A percentile compares a stretch with the other conserved stretches of the same genome.
phyloP scores from a whole-genome alignment of 192 early-diverging fungal genomes.

The Podila epicladia region DNA sequence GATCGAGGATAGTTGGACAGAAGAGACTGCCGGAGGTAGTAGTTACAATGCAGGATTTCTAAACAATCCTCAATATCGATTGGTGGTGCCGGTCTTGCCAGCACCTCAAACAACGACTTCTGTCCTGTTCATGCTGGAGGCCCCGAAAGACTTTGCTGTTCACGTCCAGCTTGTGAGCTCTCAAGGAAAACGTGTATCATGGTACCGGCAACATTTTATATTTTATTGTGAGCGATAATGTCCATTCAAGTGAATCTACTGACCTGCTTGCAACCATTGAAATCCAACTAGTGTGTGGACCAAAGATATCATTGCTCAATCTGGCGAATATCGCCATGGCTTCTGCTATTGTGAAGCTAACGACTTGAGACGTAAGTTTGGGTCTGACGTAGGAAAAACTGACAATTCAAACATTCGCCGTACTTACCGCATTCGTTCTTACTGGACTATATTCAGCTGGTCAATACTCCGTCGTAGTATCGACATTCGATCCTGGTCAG shows the following conservation, averaged over 20 bases:
- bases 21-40: constrained; percentile 81
- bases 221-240: neutral
- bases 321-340: constrained; percentile 79
- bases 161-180: constrained; percentile 76
- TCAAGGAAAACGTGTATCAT: constrained; percentile 74
- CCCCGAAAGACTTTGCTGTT: constrained; percentile 68
- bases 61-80: constrained; percentile 83
- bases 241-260: neutral
- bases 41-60: constrained; percentile 72
- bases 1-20: constrained; percentile 75
- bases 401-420: neutral
- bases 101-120: constrained; percentile 39
- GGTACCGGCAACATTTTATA: constrained; percentile 43
- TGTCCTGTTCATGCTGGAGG: constrained; percentile 71
- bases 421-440: neutral
- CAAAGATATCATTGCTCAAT: constrained; percentile 73
- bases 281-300: constrained; percentile 50
- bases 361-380: constrained; percentile 61
- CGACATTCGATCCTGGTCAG: constrained; percentile 79
- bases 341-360: constrained; percentile 79
- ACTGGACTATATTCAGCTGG: constrained; percentile 56
- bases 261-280: constrained; percentile 9
- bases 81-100: constrained; percentile 66
- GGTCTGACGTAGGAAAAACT: neutral
- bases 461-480: constrained; percentile 82